A percentile compares a stretch with the other conserved stretches of the same genome.
Evolutionary conservation across 768 basidiomycete species (phyloP).

Genomic region (Coprinopsis cinerea): DNA sequence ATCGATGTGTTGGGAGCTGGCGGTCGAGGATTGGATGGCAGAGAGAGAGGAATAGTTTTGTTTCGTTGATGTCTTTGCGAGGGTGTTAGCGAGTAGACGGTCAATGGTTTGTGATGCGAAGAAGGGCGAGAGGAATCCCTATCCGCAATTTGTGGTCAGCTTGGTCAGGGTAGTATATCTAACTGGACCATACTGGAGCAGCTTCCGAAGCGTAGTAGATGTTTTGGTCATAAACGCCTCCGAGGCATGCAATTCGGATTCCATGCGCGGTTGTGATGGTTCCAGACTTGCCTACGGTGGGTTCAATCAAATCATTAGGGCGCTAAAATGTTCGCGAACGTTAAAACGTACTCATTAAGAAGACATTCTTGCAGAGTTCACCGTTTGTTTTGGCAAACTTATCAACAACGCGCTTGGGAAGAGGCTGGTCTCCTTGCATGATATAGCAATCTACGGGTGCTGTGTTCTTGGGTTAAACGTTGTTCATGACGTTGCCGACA

Average conservation of each 20-base stretch:
- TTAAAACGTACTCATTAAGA: conserved; percentile 69
- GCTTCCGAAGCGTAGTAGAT: conserved; percentile 55
- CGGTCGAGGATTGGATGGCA: conserved; percentile 54
- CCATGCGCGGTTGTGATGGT: conserved; percentile 75
- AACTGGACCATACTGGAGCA: conserved; percentile 62
- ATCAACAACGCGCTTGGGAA: conserved; percentile 69
- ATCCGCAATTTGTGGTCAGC: neutral
- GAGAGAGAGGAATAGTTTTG: conserved; percentile 61
- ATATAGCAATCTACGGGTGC: conserved; percentile 90
- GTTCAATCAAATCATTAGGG: conserved; percentile 11
- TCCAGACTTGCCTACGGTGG: conserved; percentile 70
- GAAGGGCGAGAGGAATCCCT: conserved; percentile 77
- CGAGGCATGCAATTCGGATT: conserved; percentile 80
- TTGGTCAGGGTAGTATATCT: neutral
- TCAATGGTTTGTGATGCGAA: conserved; percentile 68
- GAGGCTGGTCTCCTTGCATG: conserved; percentile 76
- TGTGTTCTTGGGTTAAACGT: conserved; percentile 24
- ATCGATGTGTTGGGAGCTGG: conserved; percentile 65
- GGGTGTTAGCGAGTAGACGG: conserved; percentile 64
- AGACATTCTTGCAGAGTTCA: conserved; percentile 77
- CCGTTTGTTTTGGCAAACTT: conserved; percentile 73
- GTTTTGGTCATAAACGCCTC: conserved; percentile 64
- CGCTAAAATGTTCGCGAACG: neutral
- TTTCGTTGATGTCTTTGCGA: conserved; percentile 43
- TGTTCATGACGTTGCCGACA: conserved; percentile 6